Evolutionary conservation across 2,329 filamentous ascomycete species (phyloP), one percentile per base, ranked within the genome.

Genomic region (Epichloe hybrida): DNA sequence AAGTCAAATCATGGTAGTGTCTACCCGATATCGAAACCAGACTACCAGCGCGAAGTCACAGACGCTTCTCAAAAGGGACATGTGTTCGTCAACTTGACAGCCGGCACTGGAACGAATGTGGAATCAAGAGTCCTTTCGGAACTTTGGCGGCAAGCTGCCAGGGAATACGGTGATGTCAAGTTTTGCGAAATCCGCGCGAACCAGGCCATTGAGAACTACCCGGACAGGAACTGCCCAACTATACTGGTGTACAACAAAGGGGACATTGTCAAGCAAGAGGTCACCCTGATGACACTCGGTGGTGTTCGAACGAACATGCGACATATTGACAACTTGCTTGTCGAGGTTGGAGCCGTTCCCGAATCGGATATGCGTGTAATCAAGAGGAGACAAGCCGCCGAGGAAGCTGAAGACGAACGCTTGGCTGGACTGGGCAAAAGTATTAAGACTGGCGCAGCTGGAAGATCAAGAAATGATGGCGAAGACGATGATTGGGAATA

Each of bases 181-280:
- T 98, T 98, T 69, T 97, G 91, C 66, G 88, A 97, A 70, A 97
- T 98, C 58, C 80, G 84, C 58, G 93, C 84, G 6, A 83, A 88
- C 62, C 81, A 96, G 70, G 95, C 93, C 52, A 96, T 98, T 59
- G 93, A 97, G 66, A 88, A 88, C 40, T 98, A 98, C 66, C 93
- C 93, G 2, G 93, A 97, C 61, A 78, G 79, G 52, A 98, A 98
- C 66, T 95, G 89, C 52, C 93, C 93, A 2, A 98, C 93, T 0
- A 88, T 98, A 37, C 64, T 98, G 55, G 79, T 95, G 0, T 98
- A 98, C 69, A 85, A 84, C 64, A 88, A 95, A 60, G 89, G 88
- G 17, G 88, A 98, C 64, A 95, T 98, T 57, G 82, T 83, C 64
- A 88, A 82, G 70, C 93, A 98, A 69, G 70, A 96, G 48, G 86